Base-by-base conservation (phyloP, 1,284 basidiomycete genomes). In the Gymnopus androsaceus region DNA sequence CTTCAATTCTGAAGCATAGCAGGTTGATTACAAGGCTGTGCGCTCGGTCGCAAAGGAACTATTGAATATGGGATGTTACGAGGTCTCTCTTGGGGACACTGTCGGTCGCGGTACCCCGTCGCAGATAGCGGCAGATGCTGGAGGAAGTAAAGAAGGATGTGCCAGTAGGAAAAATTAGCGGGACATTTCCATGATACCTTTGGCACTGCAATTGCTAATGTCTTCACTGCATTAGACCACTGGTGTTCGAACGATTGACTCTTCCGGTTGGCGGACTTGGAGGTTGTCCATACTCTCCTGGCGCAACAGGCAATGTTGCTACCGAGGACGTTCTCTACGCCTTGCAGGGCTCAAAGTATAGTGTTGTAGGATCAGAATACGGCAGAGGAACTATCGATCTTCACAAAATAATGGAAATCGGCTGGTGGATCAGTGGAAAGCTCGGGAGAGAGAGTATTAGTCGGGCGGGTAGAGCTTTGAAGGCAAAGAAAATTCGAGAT, bases 221-320 rank as follows among this genome's bases (percentile, higher is more conserved):
- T 90, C 17, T 72, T 90, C 49, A 72, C 82, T 2, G 86, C 89
- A 2, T 78, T 92, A 12, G 69, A 76, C 4, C 72, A 80, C n/a
- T 55, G 88, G 87, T 8, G 74, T 95, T 25, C 79, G 88, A 45
- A 84, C 85, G 17, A 78, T 89, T 50, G 85, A 91, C 66, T 75
- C 87, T 5, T 88, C 90, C 1, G n/a, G 84, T 97, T 4, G 92
- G 87, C 4, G 94, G 95, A 0, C 82, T 98, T 0, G 95, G 95
- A 2, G 94, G 95, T 12, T 98, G 95, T 66, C 95, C 95, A 1
- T 98, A 95, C 72, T 94, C 94, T 0, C 95, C 95, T 0, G 95
- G 95, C 1, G 94, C 94, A 4, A 95, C 92, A 0, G 94, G 94
- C n/a, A 95, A 95, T 64, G 90, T 95, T 25, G 88, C 92, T 0